phyloP scores from a whole-genome alignment of 495 filamentous ascomycete genomes.

The Xylaria acuta region DNA sequence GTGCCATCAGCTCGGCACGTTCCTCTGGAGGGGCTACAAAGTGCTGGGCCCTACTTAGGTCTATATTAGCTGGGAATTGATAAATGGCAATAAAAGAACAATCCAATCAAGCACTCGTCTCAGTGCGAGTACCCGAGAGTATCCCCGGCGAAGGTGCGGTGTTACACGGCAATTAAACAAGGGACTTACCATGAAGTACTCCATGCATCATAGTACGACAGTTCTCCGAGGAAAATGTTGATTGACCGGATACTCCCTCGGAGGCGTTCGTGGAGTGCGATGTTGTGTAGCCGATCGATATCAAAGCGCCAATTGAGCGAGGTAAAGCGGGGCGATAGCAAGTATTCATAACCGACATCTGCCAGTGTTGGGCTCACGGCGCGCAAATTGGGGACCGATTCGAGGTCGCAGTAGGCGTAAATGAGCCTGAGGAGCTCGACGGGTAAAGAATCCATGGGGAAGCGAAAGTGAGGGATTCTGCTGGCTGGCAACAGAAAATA shows the following conservation, averaged over 20 bases:
- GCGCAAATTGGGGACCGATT: constrained; percentile 49
- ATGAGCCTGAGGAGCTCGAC: constrained; percentile 57
- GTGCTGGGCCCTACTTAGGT: constrained; percentile 45
- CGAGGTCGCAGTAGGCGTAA: constrained; percentile 50
- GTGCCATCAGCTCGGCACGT: constrained; percentile 43
- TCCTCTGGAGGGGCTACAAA: constrained; percentile 49
- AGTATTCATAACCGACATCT: constrained; percentile 53
- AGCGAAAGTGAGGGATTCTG: constrained; percentile 10
- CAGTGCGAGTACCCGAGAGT: background rate
- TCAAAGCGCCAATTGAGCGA: constrained; percentile 55
- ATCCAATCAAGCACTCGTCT: background rate
- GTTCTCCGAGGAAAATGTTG: constrained; percentile 52
- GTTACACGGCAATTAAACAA: background rate
- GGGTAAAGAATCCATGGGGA: constrained; percentile 46
- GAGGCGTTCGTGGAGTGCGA: constrained; percentile 52
- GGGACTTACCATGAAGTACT: constrained; percentile 44
- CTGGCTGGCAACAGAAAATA: constrained; percentile 9
- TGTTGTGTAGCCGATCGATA: constrained; percentile 50
- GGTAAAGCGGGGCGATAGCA: constrained; percentile 49
- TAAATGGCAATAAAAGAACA: background rate
- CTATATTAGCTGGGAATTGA: constrained; percentile 4
- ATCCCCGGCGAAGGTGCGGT: background rate
- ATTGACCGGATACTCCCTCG: constrained; percentile 48
- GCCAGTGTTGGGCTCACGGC: constrained; percentile 45
- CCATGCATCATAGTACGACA: constrained; percentile 52